Conservation (phyloP, 164 flowering plant species). For the Amborella trichopoda region DNA sequence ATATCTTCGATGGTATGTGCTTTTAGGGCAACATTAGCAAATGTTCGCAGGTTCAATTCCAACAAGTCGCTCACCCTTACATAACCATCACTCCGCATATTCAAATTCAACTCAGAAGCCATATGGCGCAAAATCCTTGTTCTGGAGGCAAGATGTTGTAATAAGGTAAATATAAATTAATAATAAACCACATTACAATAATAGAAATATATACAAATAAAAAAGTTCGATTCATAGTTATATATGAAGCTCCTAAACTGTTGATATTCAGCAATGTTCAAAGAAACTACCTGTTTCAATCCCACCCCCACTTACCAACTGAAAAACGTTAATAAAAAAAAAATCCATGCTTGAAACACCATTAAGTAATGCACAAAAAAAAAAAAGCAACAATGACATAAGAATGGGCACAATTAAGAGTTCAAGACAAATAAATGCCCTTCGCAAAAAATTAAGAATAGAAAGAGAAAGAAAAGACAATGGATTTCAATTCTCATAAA, state of each 20-base stretch:
- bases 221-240: neutral
- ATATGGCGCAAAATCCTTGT: conserved; percentile 75
- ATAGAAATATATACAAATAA: neutral
- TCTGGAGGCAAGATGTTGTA: conserved; percentile 21
- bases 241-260: neutral
- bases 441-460: neutral
- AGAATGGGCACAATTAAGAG: neutral
- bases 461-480: neutral
- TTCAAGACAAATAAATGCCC: neutral
- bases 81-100: conserved; percentile 77
- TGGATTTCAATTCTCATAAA: no score
- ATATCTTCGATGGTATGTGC: conserved; percentile 71
- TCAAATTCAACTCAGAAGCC: conserved; percentile 69
- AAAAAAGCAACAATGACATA: neutral
- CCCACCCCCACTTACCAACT: no score
- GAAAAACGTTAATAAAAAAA: no score
- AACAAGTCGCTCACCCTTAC: conserved; percentile 63
- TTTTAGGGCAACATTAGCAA: conserved; percentile 50
- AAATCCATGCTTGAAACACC: no score
- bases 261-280: neutral
- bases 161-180: neutral
- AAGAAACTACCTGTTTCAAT: neutral
- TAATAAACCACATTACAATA: neutral
- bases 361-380: neutral
- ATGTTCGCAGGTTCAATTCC: conserved; percentile 61